Evolutionary conservation across 495 filamentous ascomycete species (phyloP), one percentile per base, ranked within the genome.

Genomic region (Xylaria bambusicola): DNA sequence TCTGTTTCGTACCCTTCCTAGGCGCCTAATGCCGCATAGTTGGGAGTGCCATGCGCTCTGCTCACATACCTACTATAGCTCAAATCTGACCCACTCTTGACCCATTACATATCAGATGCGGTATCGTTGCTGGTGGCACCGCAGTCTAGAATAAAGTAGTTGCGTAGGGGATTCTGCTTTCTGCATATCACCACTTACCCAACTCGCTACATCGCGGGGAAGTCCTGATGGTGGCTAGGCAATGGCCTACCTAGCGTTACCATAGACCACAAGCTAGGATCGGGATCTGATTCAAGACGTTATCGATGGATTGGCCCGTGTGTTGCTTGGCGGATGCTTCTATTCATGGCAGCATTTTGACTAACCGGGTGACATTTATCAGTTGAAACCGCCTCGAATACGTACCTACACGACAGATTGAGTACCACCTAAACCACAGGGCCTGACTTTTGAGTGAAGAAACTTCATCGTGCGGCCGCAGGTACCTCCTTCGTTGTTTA

Each of bases 331-430:
- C 26, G 33, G 15, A 18, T 20, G 33, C 54, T 47, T 20, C 44
- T 26, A 57, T 47, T 48, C 54, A 27, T 10, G 54, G 42, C 33
- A 56, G 13, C 42, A 7, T 44, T 18, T 33, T n/a, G n/a, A 46
- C 18, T 6, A 46, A 42, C 42, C 27, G 23, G 27, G 18, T 40
- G 54, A 38, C 40, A 47, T 33, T 13, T 6, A 10, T 35, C 38
- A 20, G 29, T 38, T n/a, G 29, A 48, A 24, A 48, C 54, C 41
- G 3, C 7, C 18, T 29, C 15, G 13, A 17, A 45, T n/a, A 17
- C n/a, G n/a, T n/a, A 23, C 38, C 15, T 33, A 23, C 18, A 29
- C n/a, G n/a, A 12, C n/a, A 33, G 2, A 23, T 17, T 15, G 24
- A 23, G 21, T 35, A n/a, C 21, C 40, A 44, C 52, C 24, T 12